Evolutionary conservation across 208 protist species (phyloP).

Genomic region (Trypanosoma cruzi): DNA sequence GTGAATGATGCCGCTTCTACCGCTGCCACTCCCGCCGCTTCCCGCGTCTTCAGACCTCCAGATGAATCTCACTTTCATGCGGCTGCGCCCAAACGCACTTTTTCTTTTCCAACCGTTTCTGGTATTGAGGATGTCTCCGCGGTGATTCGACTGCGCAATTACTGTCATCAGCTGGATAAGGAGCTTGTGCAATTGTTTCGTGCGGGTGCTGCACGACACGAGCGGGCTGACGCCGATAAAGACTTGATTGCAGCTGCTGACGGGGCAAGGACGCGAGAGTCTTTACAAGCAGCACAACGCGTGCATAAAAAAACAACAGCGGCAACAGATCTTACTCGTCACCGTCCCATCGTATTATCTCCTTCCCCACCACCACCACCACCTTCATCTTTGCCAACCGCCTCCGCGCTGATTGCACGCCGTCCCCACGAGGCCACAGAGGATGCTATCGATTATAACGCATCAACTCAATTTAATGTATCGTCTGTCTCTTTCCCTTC

Average conservation of each 20-base stretch:
- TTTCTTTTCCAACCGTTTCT: neutral
- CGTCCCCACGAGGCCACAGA: neutral
- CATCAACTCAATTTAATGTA: neutral
- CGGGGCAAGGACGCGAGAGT: neutral
- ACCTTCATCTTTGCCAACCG: neutral
- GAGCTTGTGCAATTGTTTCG: neutral
- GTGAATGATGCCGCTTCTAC: neutral
- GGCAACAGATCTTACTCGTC: neutral
- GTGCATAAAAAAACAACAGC: neutral
- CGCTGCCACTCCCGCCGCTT: neutral
- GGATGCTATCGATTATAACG: neutral
- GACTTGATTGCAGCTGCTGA: neutral
- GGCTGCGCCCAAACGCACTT: neutral
- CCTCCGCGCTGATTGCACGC: neutral
- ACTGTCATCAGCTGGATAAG: constrained; percentile 6
- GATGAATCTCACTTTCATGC: neutral
- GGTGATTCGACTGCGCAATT: constrained; percentile 5
- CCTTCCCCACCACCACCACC: neutral
- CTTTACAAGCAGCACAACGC: neutral
- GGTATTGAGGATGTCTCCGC: constrained; percentile 13
- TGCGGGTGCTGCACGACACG: neutral
- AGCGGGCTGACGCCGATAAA: neutral
- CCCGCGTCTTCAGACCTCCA: neutral
- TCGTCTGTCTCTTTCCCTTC: neutral
- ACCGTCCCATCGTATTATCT: neutral